Base-by-base conservation (phyloP, 1,139 yeast genomes). In the Arxiozyma slooffiae region DNA sequence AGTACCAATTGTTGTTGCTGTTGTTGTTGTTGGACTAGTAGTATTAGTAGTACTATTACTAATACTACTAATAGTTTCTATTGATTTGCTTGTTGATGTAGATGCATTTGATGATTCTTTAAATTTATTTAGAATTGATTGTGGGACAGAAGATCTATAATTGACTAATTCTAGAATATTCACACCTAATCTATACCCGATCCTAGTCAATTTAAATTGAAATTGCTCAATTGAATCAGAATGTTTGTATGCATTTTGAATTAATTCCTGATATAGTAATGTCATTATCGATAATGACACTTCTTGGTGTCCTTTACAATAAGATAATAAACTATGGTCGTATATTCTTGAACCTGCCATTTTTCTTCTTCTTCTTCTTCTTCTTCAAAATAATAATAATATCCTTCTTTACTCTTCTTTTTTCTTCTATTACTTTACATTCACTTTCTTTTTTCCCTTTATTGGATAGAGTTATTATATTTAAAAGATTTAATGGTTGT, bases 101-200 rank as follows among this genome's bases (percentile, higher is more conserved):
- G 55, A 24, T 11, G 55, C 49, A 44, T 55, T 55, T 11, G 58
- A 50, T 18, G 54, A 40, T 18, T 44, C 42, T 44, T 18, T 18
- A 4, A 39, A 24, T 26, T 30, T 39, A 17, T 48, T 45, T 7
- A 42, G 5, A 7, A 42, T 26, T 14, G 53, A 46, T 60, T 55
- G 52, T 1, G 60, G 55, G 7, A 63, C 51, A 1, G 67, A 63
- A n/a, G 78, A 80, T 53, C 88, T 70, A 43, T 81, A 66, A 26
- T 81, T 76, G 9, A 77, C 69, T 55, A 83, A 65, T 60, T 84
- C 90, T 36, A 82, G 64, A 42, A 78, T 66, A 54, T 82, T 78
- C 30, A 73, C 69, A 5, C 92, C 92, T 45, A 84, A 72, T 60
- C 80, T 74, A 67, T 87, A 77, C 0, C 98, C 98, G 46, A 87